Base-by-base conservation (phyloP, 2,329 filamentous ascomycete genomes). In the Ciborinia camelliae region DNA sequence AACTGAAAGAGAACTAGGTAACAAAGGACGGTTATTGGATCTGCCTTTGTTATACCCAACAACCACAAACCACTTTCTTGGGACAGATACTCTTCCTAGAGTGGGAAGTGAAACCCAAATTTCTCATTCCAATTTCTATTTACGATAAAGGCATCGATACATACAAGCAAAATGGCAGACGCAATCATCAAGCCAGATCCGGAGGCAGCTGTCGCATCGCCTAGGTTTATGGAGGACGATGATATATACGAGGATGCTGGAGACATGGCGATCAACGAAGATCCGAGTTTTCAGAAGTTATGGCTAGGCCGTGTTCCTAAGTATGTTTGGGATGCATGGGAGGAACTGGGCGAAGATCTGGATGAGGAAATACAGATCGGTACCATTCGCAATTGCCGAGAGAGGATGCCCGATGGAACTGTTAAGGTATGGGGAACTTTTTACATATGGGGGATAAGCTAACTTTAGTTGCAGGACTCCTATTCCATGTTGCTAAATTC, bases 351-450 rank as follows among this genome's bases (percentile, higher is more conserved):
- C 20, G 62, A 51, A 26, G 88, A 91, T 71, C 90, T 94, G 68
- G 89, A 96, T 70, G 88, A 89, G 64, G 90, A 93, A 77, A 90
- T 96, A 68, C 84, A 90, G 75, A 85, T 96, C 68, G 92, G 92
- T 52, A 94, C 86, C 37, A 81, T 96, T 73, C 70, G 75, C 64
- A 82, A 79, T 76, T 64, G 81, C 84, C 32, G 54, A 26, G 45
- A 61, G 68, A 74, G 74, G 51, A 84, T 82, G n/a, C 79, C 82
- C 30, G 80, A 85, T 67, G 82, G 82, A 20, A 77, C 82, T 68
- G 75, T 79, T 30, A 80, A 83, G 71, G 68, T 72, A 73, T 39
- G 68, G 68, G 26, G 28, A 50, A 39, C 7, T 39, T 14, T 64
- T 32, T 7, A 9, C 14, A 41, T 20, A 18, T 20, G 23, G 26